Conservation (phyloP, 805 yeast species). For the Sugiyamaella smithiae region DNA sequence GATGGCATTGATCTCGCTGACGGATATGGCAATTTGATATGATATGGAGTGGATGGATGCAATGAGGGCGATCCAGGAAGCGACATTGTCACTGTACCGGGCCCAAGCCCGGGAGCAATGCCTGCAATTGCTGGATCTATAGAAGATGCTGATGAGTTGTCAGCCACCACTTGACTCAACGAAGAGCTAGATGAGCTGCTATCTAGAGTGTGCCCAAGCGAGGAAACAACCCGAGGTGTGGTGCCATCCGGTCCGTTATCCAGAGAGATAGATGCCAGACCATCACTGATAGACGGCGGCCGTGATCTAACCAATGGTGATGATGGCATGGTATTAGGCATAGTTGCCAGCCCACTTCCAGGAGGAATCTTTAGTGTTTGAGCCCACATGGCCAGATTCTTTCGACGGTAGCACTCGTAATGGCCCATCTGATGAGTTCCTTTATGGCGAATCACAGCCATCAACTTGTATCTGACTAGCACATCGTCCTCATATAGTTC, state of each 20-base stretch:
- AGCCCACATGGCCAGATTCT: conserved; percentile 37
- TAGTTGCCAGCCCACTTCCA: not conserved
- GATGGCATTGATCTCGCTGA: conserved; percentile 20
- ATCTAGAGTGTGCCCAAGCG: not conserved
- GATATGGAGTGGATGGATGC: conserved; percentile 5
- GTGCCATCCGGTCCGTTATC: not conserved
- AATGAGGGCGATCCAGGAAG: conserved; percentile 12
- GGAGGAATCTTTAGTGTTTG: not conserved
- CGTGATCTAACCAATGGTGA: not conserved
- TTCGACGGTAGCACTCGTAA: conserved; percentile 81
- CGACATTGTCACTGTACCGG: conserved; percentile 5
- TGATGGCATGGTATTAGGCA: conserved; percentile 4
- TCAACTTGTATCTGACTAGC: conserved; percentile 51
- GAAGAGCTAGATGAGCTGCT: not conserved
- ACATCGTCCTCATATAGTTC: conserved; percentile 35
- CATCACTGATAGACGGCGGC: not conserved
- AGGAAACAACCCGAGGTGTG: not conserved
- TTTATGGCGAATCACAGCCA: conserved; percentile 75
- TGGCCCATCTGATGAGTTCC: conserved; percentile 91
- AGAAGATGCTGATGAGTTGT: conserved; percentile 6
- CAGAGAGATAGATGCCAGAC: not conserved
- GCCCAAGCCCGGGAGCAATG: not conserved
- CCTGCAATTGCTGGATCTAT: not conserved
- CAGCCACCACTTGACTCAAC: not conserved
- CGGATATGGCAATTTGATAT: conserved; percentile 19